Percentiles rank a stretch among this genome's conserved stretches.
These are phyloP conservation scores for Bondarzewia mesenterica DNA, from an alignment of 1,284 basidiomycete genomes.

Conservation along the genomic window DNA sequence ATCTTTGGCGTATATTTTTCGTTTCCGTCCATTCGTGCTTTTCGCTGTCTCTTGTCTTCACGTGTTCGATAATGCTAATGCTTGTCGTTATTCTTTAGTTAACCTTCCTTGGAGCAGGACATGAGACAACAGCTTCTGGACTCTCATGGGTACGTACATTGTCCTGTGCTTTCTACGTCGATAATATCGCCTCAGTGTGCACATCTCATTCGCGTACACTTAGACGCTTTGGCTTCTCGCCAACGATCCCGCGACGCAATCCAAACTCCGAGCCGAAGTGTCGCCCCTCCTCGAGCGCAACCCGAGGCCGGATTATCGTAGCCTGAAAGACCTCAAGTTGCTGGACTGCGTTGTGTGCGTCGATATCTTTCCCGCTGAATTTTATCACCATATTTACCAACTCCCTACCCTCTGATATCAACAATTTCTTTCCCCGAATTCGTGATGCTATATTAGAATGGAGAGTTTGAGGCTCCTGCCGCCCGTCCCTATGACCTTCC, in stretches of 20 bases:
- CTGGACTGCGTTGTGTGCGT: constrained; percentile 41
- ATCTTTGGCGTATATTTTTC: not conserved
- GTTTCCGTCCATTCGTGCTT: not conserved
- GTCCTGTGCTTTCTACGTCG: not conserved
- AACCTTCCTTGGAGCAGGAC: constrained; percentile 44
- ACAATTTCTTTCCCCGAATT: too few relatives aligned
- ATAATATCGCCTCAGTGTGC: not conserved
- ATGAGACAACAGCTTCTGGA: constrained; percentile 43
- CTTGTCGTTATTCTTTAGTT: too few relatives aligned
- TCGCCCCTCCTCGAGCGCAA: constrained; percentile 26
- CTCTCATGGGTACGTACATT: constrained; percentile 31
- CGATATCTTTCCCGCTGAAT: not conserved
- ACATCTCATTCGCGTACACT: not conserved
- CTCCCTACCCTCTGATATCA: too few relatives aligned
- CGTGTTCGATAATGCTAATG: too few relatives aligned
- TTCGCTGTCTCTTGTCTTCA: too few relatives aligned
- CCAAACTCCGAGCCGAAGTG: constrained; percentile 35
- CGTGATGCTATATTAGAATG: too few relatives aligned
- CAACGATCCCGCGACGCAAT: constrained; percentile 27
- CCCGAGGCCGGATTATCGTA: constrained; percentile 34
- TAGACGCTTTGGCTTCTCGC: constrained; percentile 33
- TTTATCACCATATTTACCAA: not conserved
- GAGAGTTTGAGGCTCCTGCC: constrained; percentile 34
- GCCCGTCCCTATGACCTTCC: constrained; percentile 39
- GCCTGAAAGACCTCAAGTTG: constrained; percentile 36